phyloP scores from a whole-genome alignment of 805 yeast species.

The Cyberlindnera saturnus region DNA sequence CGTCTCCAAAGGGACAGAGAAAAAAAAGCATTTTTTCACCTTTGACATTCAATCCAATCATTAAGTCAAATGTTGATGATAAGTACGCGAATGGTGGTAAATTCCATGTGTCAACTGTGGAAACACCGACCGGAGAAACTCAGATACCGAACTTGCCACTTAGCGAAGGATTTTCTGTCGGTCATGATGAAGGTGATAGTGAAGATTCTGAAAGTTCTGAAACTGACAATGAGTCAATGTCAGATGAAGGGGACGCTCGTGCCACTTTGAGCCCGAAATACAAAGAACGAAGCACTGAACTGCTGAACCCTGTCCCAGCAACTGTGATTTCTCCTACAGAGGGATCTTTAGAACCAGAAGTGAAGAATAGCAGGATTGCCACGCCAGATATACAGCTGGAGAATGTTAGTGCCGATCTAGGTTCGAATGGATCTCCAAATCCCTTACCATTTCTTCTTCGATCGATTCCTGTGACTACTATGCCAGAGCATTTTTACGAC shows the following conservation, averaged over 20 bases:
- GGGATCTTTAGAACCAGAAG: slow-evolving; percentile 14
- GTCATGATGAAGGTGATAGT: slow-evolving; percentile 20
- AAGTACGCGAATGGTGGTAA: slow-evolving; percentile 90
- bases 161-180: slow-evolving; percentile 8
- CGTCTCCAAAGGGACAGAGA: slow-evolving; percentile 35
- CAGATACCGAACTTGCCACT: slow-evolving; percentile 10
- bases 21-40: slow-evolving; percentile 75
- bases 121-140: slow-evolving; percentile 17
- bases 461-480: slow-evolving; percentile 54
- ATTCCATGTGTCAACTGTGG: slow-evolving; percentile 48
- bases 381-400: slow-evolving; percentile 5
- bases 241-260: slow-evolving; percentile 6
- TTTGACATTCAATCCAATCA: slow-evolving; percentile 71
- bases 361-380: slow-evolving; percentile 11
- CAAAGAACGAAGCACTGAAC: too few species aligned
- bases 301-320: too few species aligned
- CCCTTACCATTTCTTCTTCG: slow-evolving; percentile 65
- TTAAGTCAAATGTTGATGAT: slow-evolving; percentile 69
- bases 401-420: background rate
- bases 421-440: slow-evolving; percentile 44
- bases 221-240: slow-evolving; percentile 10
- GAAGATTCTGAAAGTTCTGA: slow-evolving; percentile 19
- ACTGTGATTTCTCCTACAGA: background rate
- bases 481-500: slow-evolving; percentile 47
- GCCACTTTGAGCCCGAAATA: too few species aligned